Evolutionary conservation across 169 alveolate genomes (phyloP), one percentile per base, ranked within the genome.

Genomic region (Plasmodium fragile): DNA sequence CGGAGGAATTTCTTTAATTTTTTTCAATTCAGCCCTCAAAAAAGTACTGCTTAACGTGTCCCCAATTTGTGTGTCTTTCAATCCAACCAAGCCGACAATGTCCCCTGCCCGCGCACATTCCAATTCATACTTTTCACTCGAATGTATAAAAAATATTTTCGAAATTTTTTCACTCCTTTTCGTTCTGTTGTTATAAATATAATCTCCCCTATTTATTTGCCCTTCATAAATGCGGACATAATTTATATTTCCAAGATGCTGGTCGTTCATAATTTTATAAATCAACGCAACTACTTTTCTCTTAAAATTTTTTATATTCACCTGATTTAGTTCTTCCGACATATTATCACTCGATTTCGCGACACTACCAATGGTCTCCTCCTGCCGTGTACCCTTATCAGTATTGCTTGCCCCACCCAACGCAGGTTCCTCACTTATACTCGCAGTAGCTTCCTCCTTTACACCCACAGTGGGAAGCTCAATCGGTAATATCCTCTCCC

Each of bases 1-100:
- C 0, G 98, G 98, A 69, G 95, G 97, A 2, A 98, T 98, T 92
- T 96, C 94, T 52, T 97, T 97, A 70, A 97, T 97, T 70, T 93
- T 90, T 94, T 97, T 98, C 59, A 97, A 94, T 43, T 92, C 94
- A 32, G 96, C 87, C 18, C 96, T 96, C 34, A 94, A 81, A 79
- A 84, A 81, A 30, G 83, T 91, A 39, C 77, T 85, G 90, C 98
- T 95, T 73, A 97, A 82, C 34, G 98, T 97, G 95, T 97, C 98
- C 1, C 98, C 98, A 3, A 98, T 97, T 81, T 95, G 94, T 65
- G 96, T 92, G 81, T 95, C 97, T 93, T 97, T 97, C 53, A 96
- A 92, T 16, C 98, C 98, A 41, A 95, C 98, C 93, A 94, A 70
- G 1, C 97, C 96, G 18, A 96, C 98, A 49, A 95, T 96, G 75